Conservation (phyloP, 2,329 filamentous ascomycete genomes). For the Phaeophleospora eucalypticola region DNA sequence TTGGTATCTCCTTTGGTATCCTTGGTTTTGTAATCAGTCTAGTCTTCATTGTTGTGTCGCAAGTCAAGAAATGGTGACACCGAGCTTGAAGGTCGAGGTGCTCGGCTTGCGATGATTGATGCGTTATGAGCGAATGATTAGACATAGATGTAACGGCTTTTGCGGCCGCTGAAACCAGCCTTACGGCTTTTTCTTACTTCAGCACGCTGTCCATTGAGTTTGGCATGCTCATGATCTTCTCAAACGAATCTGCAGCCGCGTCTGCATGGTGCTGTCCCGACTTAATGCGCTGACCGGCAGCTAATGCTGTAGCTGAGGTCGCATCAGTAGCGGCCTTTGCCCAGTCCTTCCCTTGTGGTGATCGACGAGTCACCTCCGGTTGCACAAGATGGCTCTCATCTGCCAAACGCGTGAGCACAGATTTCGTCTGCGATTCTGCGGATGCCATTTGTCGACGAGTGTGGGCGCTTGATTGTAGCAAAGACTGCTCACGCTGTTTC, state of each 20-base stretch:
- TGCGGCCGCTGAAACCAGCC: no score
- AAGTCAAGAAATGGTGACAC: neutral
- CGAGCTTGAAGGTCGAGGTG: neutral
- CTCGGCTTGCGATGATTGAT: neutral
- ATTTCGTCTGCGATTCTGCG: slow-evolving; percentile 24
- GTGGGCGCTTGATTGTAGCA: slow-evolving; percentile 27
- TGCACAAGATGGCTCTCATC: slow-evolving; percentile 35
- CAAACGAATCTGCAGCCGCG: slow-evolving; percentile 14
- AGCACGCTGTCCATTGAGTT: slow-evolving; percentile 11
- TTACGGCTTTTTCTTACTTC: neutral
- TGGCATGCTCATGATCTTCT: slow-evolving; percentile 20
- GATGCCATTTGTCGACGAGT: slow-evolving; percentile 25
- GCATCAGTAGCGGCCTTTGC: slow-evolving; percentile 21
- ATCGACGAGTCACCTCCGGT: slow-evolving; percentile 19
- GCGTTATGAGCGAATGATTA: neutral
- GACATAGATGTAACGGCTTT: no score
- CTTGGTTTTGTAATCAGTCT: slow-evolving; percentile 3
- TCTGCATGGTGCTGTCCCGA: slow-evolving; percentile 15
- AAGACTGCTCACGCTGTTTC: slow-evolving; percentile 21
- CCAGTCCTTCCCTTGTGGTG: slow-evolving; percentile 26
- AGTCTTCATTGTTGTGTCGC: slow-evolving; percentile 7
- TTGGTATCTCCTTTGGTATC: slow-evolving; percentile 2
- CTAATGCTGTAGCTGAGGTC: slow-evolving; percentile 12
- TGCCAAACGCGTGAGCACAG: slow-evolving; percentile 27
- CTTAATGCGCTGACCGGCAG: slow-evolving; percentile 16